Conservation (phyloP, 2,329 filamentous ascomycete species). For the Ceratocystis papillata region DNA sequence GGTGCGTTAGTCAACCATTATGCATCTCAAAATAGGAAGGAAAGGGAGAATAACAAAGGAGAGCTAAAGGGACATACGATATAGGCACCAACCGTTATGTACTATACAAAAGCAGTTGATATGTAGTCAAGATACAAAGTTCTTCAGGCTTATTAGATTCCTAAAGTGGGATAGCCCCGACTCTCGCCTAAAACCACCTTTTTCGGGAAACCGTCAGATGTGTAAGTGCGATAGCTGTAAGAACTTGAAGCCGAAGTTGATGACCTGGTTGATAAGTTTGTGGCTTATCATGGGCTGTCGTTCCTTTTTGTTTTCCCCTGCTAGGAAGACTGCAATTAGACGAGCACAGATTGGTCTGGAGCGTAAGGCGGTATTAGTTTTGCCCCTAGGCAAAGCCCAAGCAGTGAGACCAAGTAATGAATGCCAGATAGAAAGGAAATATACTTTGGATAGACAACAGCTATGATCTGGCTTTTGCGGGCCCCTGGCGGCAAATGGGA, state of each 20-base stretch:
- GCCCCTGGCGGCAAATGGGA: neutral
- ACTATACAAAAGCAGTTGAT: neutral
- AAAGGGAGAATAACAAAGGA: neutral
- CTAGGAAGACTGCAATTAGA: too few species aligned
- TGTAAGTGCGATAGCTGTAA: neutral
- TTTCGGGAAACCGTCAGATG: neutral
- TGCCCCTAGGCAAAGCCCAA: neutral
- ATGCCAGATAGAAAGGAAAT: neutral
- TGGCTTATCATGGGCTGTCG: neutral
- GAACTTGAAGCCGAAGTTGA: constrained; percentile 4
- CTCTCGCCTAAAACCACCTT: constrained; percentile 2
- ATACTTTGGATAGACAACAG: neutral
- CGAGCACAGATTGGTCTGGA: too few species aligned
- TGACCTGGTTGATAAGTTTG: neutral
- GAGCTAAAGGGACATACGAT: neutral
- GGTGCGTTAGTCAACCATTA: neutral
- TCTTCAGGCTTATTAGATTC: constrained; percentile 4
- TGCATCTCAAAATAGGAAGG: neutral
- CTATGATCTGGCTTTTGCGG: neutral
- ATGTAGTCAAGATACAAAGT: neutral
- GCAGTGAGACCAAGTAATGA: neutral
- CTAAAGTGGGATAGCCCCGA: neutral
- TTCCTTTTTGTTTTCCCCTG: neutral
- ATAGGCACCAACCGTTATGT: neutral
- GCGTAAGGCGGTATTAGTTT: neutral